Evolutionary conservation across 2,329 filamentous ascomycete species (phyloP).

Genomic region (Zelopaecilomyces penicillatus): DNA sequence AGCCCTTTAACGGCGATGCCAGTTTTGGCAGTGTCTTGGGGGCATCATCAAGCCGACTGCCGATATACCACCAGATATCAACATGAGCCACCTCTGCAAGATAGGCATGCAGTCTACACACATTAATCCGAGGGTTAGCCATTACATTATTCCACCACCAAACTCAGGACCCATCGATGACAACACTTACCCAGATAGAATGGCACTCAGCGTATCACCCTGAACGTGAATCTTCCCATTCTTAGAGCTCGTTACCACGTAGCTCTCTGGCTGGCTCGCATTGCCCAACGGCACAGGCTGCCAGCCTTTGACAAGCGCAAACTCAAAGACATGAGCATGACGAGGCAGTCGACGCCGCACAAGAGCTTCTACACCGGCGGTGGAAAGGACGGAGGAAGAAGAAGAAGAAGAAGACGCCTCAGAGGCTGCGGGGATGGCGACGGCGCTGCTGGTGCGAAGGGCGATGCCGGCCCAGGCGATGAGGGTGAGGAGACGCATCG

Average conservation of each 20-base stretch:
- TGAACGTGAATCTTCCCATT: slow-evolving; percentile 12
- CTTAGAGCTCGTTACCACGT: slow-evolving; percentile 8
- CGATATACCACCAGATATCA: slow-evolving; percentile 15
- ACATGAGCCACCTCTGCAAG: slow-evolving; percentile 11
- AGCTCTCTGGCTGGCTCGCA: slow-evolving; percentile 7
- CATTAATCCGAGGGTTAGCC: background rate
- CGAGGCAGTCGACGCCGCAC: slow-evolving; percentile 12
- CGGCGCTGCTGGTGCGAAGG: no score
- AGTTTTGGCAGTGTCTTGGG: slow-evolving; percentile 10
- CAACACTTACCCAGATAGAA: slow-evolving; percentile 9
- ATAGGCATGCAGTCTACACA: slow-evolving; percentile 12
- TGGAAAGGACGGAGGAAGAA: background rate
- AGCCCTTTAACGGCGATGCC: slow-evolving; percentile 3
- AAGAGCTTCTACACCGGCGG: slow-evolving; percentile 10
- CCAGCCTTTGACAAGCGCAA: slow-evolving; percentile 1
- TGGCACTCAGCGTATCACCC: slow-evolving; percentile 10
- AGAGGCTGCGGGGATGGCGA: no score
- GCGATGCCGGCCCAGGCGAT: background rate
- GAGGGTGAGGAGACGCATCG: background rate
- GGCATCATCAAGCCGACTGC: slow-evolving; percentile 11
- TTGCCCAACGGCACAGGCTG: background rate
- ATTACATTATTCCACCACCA: background rate
- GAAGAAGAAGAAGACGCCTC: no score
- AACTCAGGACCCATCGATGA: background rate
- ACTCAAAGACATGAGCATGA: slow-evolving; percentile 10